These are phyloP conservation scores for Bacterosira constricta DNA, from an alignment of 108 stramenopile species.

Conservation along the genomic window DNA sequence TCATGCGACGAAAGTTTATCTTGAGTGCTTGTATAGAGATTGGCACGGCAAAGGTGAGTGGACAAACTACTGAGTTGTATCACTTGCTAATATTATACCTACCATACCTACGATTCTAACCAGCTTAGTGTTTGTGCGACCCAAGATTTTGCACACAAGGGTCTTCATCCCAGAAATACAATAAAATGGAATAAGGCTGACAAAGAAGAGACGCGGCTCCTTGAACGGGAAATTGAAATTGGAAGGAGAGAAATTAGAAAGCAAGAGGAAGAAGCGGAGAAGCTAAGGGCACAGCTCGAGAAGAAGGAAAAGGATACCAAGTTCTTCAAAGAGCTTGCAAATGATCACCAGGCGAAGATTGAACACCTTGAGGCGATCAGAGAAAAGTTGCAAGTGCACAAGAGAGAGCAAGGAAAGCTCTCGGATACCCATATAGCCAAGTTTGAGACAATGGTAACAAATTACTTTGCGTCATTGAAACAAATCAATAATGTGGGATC, in stretches of 20 bases:
- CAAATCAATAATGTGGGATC: background rate
- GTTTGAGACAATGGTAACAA: background rate
- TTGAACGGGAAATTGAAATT: background rate
- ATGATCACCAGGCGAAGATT: background rate
- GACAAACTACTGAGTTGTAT: background rate
- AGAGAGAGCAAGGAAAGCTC: background rate
- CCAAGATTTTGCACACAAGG: constrained; percentile 10
- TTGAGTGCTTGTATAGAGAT: background rate
- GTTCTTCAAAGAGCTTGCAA: background rate
- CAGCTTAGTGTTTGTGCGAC: too few relatives aligned
- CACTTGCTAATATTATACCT: background rate
- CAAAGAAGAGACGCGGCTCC: background rate
- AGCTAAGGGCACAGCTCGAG: background rate
- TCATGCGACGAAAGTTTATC: background rate
- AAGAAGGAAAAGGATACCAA: background rate
- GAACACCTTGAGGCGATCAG: background rate
- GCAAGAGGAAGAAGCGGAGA: background rate
- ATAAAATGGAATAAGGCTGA: background rate
- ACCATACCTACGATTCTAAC: background rate
- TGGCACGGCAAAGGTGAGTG: constrained; percentile 3
- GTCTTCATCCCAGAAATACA: background rate
- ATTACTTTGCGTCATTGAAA: background rate
- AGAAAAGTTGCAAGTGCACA: background rate
- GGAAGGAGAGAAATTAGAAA: background rate
- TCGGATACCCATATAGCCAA: background rate